Evolutionary conservation across 495 filamentous ascomycete genomes (phyloP), one percentile per base, ranked within the genome.

Genomic region (Acidiella bohemica): DNA sequence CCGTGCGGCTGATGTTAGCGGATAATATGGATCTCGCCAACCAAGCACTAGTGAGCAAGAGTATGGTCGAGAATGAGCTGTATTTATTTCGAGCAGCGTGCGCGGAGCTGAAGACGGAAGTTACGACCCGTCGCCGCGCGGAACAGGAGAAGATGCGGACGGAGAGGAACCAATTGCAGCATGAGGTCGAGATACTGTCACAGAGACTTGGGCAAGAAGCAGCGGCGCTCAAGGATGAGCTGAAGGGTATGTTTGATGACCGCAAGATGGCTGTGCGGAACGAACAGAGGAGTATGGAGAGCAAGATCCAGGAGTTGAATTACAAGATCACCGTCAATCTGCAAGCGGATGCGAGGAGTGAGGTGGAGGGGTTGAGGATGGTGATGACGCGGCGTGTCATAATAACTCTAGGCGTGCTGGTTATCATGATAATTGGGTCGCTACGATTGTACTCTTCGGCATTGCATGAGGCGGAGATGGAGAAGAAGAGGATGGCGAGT

Each of bases 21-120:
- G 60, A 75, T 2, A 93, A 96, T 53, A 67, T 94, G 32, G 73
- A 84, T 45, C 63, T 84, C 22, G 90, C 90, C 14, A 75, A 75
- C 43, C 66, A 75, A 13, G 78, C 72, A 3, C 58, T 95, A 20
- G 80, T 93, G 1, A 75, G 71, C 36, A 86, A 83, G 54, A 80
- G 76, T 8, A 76, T 86, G 51, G 70, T 85, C 3, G 82, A 88
- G 54, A 92, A 90, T 50, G 69, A 93, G 61, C 74, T 76, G 0
- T 99, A 96, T 56, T 69, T 96, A 24, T 99, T 99, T 65, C 73
- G 81, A 27, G 88, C 90, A 12, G 90, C 92, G 11, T 94, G 87
- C 58, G 85, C 79, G 11, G 90, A 99, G 63, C 75, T 99, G 14
- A 75, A 77, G 45, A 84, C 81, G 30, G 85, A 87, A 49, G 72